These are phyloP conservation scores for Puccinia brachypodii DNA, from an alignment of 1,284 basidiomycete genomes.

Conservation along the genomic window DNA sequence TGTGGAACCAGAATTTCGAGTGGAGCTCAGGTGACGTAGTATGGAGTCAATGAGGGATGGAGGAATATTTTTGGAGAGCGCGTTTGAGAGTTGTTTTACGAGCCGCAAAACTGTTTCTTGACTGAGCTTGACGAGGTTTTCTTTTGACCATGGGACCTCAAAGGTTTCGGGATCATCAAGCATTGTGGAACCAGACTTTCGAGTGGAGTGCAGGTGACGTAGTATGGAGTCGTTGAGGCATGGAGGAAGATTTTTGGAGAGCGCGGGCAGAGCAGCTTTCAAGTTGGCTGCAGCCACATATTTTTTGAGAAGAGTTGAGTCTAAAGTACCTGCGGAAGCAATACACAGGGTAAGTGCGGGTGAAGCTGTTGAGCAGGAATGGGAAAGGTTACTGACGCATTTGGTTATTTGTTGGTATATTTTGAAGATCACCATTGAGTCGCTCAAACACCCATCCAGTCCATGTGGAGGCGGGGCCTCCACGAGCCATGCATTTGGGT, in stretches of 20 bases:
- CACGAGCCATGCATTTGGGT: slow-evolving; percentile 16
- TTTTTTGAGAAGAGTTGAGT: neutral
- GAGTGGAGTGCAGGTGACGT: neutral
- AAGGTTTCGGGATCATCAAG: neutral
- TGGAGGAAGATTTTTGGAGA: neutral
- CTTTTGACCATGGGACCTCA: neutral
- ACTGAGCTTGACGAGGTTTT: neutral
- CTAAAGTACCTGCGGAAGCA: neutral
- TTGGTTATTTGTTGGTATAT: slow-evolving; percentile 36
- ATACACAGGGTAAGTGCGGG: neutral
- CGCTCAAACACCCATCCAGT: slow-evolving; percentile 35
- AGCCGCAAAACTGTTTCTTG: neutral
- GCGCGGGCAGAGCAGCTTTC: neutral
- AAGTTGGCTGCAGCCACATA: neutral
- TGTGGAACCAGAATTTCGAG: neutral
- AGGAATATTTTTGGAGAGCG: neutral
- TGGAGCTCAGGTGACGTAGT: neutral
- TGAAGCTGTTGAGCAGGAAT: neutral
- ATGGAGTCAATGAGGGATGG: neutral
- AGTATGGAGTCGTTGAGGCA: neutral
- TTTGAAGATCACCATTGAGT: slow-evolving; percentile 11
- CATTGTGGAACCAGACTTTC: neutral
- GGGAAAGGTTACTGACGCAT: slow-evolving; percentile 24
- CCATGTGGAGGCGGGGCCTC: slow-evolving; percentile 17
- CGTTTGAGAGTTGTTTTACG: too few species aligned